Evolutionary conservation across 441 rosid genomes (phyloP).

Genomic region (Kokia cookei): DNA sequence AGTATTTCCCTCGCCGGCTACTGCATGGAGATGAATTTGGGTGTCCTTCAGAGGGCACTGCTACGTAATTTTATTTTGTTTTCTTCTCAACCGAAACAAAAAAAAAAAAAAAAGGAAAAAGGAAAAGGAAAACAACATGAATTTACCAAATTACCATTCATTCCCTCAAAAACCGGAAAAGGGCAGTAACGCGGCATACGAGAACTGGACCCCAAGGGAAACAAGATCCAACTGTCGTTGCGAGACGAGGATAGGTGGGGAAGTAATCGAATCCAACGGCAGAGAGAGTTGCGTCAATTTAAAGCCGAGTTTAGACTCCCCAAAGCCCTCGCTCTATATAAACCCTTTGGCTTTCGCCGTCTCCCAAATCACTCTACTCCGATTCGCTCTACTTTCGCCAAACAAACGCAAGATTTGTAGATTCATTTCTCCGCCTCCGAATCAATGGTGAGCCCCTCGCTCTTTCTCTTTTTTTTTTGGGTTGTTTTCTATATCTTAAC

Average conservation of each 20-base stretch:
- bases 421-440: background rate
- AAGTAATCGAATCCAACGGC: slow-evolving; percentile 29
- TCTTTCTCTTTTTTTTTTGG: background rate
- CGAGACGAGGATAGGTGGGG: background rate
- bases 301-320: slow-evolving; percentile 26
- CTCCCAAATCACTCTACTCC: background rate
- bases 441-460: slow-evolving; percentile 12
- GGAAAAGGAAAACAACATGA: too few relatives aligned
- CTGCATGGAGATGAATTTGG: too few relatives aligned
- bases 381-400: slow-evolving; percentile 11
- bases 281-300: slow-evolving; percentile 37
- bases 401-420: background rate
- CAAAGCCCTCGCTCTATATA: background rate
- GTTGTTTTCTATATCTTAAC: background rate
- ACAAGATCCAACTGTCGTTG: slow-evolving; percentile 25
- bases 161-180: background rate
- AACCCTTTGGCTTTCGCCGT: slow-evolving; percentile 7
- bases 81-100: too few relatives aligned
- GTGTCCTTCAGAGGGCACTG: too few relatives aligned
- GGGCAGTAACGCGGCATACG: background rate
- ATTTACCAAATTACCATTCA: background rate
- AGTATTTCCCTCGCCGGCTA: too few relatives aligned
- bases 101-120: too few relatives aligned
- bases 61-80: too few relatives aligned
- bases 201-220: slow-evolving; percentile 19